Conservation (phyloP, 306 rosid species). For the Glycine tomentella region DNA sequence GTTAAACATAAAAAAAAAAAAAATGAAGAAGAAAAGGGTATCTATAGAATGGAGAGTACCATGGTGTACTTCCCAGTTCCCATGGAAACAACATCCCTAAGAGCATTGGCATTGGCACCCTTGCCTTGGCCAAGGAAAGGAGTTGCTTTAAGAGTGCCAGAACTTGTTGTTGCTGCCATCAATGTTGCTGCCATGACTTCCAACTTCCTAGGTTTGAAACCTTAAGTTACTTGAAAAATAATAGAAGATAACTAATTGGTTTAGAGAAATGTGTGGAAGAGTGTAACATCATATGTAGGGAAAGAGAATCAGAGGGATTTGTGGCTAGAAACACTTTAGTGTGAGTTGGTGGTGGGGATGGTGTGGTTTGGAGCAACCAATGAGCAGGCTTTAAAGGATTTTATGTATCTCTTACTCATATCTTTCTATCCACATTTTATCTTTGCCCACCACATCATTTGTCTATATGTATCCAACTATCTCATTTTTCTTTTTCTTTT, state of each 20-base stretch:
- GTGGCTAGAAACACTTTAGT: slow-evolving; percentile 47
- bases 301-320: slow-evolving; percentile 33
- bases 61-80: slow-evolving; percentile 81
- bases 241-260: neutral
- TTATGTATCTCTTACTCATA: slow-evolving; percentile 62
- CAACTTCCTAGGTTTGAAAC: slow-evolving; percentile 31
- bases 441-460: slow-evolving; percentile 40
- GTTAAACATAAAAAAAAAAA: neutral
- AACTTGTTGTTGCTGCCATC: slow-evolving; percentile 59
- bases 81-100: slow-evolving; percentile 76
- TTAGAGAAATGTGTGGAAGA: slow-evolving; percentile 39
- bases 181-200: slow-evolving; percentile 60
- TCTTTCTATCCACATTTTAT: slow-evolving; percentile 81
- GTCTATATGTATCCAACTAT: too few relatives aligned
- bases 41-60: slow-evolving; percentile 58
- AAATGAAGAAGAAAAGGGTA: neutral
- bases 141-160: slow-evolving; percentile 69
- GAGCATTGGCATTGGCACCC: slow-evolving; percentile 53
- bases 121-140: slow-evolving; percentile 79
- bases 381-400: slow-evolving; percentile 67
- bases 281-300: slow-evolving; percentile 46
- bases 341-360: slow-evolving; percentile 54
- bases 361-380: slow-evolving; percentile 65
- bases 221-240: slow-evolving; percentile 2
- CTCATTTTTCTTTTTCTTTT: too few relatives aligned